A percentile compares a stretch with the other conserved stretches of the same genome.
These are phyloP conservation scores for Zopfia rhizophila DNA, from an alignment of 2,329 filamentous ascomycete species.

Conservation along the genomic window DNA sequence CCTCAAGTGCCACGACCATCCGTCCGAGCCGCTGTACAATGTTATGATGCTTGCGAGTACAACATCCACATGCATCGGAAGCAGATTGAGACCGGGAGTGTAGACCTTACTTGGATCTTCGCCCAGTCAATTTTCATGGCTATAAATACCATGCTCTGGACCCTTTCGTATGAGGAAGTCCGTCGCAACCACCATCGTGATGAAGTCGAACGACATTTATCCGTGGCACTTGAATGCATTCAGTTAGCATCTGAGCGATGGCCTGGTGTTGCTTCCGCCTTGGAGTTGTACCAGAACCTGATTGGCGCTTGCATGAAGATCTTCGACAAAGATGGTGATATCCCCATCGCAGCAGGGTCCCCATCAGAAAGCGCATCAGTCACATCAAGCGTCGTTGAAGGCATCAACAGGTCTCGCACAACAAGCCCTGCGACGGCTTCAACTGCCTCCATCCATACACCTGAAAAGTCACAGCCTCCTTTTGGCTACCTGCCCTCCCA, in stretches of 20 bases:
- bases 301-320: slow-evolving; percentile 87
- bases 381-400: slow-evolving; percentile 51
- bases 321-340: slow-evolving; percentile 73
- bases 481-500: slow-evolving; percentile 51
- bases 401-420: slow-evolving; percentile 56
- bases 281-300: slow-evolving; percentile 86
- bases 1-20: slow-evolving; percentile 92
- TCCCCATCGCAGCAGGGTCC: slow-evolving; percentile 59
- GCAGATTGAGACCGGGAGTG: slow-evolving; percentile 78
- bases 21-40: slow-evolving; percentile 78
- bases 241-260: slow-evolving; percentile 84
- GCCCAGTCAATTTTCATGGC: slow-evolving; percentile 90
- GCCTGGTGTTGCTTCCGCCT: slow-evolving; percentile 88
- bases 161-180: slow-evolving; percentile 86
- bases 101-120: slow-evolving; percentile 95
- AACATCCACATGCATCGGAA: slow-evolving; percentile 84
- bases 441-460: slow-evolving; percentile 50
- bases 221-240: slow-evolving; percentile 80
- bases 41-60: slow-evolving; percentile 82
- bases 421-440: slow-evolving; percentile 57
- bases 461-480: slow-evolving; percentile 43
- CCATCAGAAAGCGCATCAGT: slow-evolving; percentile 59
- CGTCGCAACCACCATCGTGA: slow-evolving; percentile 76
- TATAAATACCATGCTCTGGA: slow-evolving; percentile 91
- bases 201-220: slow-evolving; percentile 79